Base-by-base conservation (phyloP, 495 filamentous ascomycete species). In the Podospora tetraspora region DNA sequence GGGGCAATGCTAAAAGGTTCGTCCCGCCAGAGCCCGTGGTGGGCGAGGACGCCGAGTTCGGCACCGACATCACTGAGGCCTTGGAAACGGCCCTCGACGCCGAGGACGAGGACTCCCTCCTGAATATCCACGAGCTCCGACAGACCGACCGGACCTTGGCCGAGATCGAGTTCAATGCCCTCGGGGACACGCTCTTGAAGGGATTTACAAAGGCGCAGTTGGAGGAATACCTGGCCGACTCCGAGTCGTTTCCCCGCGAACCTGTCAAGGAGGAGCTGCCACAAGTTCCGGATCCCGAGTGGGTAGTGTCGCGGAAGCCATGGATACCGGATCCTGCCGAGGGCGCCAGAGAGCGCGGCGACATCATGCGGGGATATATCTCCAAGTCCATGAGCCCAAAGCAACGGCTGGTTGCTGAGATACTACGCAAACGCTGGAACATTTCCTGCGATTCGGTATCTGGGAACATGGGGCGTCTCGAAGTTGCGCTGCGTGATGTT, bases 131-230 rank as follows among this genome's bases (percentile, higher is more conserved):
- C 56, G 71, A 73, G 30, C 73, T 86, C 16, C 74, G 71, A 66
- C 84, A 0, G 60, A 67, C 8, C 71, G 68, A 2, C 71, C 73
- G 58, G 21, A 56, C 73, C 24, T 57, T 83, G n/a, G 70, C 62
- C 0, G 70, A 77, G 29, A 73, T 69, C 5, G 75, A 81, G 3
- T 83, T 84, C 61, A 71, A 71, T 8, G 69, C 71, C n/a, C 74
- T 87, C 30, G 71, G 75, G n/a, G 21, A 70, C 6, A 68, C 69
- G 9, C 71, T 87, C 19, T 58, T 72, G 7, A 43, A 74, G 4
- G 81, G 82, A 16, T 87, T 86, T 68, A 78, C 81, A 6, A 72
- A 6, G 22, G 9, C 61, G 0, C 84, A 87, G 60, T 72, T 87
- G 21, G 32, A 56, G 22, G 66, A 63, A 19, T 87, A 86, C 62